Evolutionary conservation across 2,329 filamentous ascomycete genomes (phyloP), one percentile per base, ranked within the genome.

Genomic region (Aspergillus unguis): DNA sequence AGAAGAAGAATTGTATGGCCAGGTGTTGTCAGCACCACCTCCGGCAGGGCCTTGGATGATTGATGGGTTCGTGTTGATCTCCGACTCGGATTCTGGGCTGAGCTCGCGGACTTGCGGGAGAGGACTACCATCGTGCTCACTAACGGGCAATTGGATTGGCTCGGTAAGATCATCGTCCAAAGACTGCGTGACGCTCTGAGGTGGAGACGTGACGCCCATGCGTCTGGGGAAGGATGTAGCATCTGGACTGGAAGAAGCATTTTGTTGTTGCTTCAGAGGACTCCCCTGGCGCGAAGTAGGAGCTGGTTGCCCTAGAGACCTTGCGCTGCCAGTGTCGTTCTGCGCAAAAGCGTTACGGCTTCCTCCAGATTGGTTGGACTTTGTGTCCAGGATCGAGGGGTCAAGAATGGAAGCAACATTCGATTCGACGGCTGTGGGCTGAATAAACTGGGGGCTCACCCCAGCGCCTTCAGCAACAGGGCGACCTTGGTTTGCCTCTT

Each of bases 361-460:
- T 17, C 60, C 54, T 26, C 53, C 65, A 28, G 74, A 76, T 26
- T 74, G 73, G 31, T 76, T 77, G 9, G 83, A 85, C 7, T 77
- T 79, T 10, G 73, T 75, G 3, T 84, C 92, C 48, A 96, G 67
- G 9, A 86, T 82, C 2, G 90, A 95, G 0, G 90, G 92, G 17
- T 91, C 90, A 62, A 94, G 87, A 5, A 97, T 77, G 11, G 92
- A 96, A 6, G 92, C 92, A 8, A 97, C 92, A 7, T 88, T 88
- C 10, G 92, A 96, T 70, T 96, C 92, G 0, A 95, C 85, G 2
- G 82, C 90, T 32, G 85, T 66, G 2, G 83, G 85, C 61, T 91
- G 85, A 3, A 95, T 80, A 64, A 90, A 86, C 59, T 89, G 80
- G 2, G 90, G 86, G 61, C 89, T 95, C 8, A 85, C 85, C 38